Evolutionary conservation across 2,329 filamentous ascomycete genomes (phyloP).

Genomic region (Ophiostoma triangulosporum): DNA sequence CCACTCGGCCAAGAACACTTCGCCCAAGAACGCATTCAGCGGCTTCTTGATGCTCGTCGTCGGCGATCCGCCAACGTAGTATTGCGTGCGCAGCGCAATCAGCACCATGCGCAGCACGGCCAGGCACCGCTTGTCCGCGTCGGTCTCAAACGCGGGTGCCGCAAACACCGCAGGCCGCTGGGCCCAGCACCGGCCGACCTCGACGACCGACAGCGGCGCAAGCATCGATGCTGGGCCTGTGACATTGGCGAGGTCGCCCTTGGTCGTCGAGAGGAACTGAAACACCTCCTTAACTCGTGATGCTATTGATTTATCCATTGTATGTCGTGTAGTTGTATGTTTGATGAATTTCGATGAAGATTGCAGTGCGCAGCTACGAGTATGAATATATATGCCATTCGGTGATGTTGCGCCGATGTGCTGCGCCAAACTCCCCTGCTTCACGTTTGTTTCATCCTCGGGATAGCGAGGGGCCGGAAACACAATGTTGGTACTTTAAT

Average conservation of each 20-base stretch:
- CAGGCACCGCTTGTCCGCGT: slow-evolving; percentile 29
- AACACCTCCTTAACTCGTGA: slow-evolving; percentile 20
- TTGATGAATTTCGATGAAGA: too few relatives aligned
- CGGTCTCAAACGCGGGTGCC: slow-evolving; percentile 30
- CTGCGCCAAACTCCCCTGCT: slow-evolving; percentile 1
- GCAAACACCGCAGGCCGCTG: slow-evolving; percentile 34
- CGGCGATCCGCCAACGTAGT: slow-evolving; percentile 33
- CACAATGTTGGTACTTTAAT: too few relatives aligned
- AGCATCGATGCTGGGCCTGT: slow-evolving; percentile 38
- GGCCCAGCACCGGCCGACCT: slow-evolving; percentile 37
- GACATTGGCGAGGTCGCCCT: slow-evolving; percentile 38
- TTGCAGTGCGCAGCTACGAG: too few relatives aligned
- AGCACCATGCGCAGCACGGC: slow-evolving; percentile 35
- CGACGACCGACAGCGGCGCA: slow-evolving; percentile 34
- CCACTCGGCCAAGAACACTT: slow-evolving; percentile 33
- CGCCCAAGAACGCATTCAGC: slow-evolving; percentile 38
- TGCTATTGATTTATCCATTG: slow-evolving; percentile 17
- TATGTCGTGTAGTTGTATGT: slow-evolving; percentile 1
- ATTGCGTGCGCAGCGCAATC: slow-evolving; percentile 30
- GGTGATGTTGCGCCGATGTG: too few relatives aligned
- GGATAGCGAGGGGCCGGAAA: too few relatives aligned
- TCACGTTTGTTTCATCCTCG: slow-evolving; percentile 11
- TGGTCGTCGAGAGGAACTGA: slow-evolving; percentile 25
- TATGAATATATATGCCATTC: too few relatives aligned
- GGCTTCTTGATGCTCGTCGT: slow-evolving; percentile 38